These are phyloP conservation scores for Plenodomus biglobosus DNA, from an alignment of 2,329 filamentous ascomycete species.

Conservation along the genomic window DNA sequence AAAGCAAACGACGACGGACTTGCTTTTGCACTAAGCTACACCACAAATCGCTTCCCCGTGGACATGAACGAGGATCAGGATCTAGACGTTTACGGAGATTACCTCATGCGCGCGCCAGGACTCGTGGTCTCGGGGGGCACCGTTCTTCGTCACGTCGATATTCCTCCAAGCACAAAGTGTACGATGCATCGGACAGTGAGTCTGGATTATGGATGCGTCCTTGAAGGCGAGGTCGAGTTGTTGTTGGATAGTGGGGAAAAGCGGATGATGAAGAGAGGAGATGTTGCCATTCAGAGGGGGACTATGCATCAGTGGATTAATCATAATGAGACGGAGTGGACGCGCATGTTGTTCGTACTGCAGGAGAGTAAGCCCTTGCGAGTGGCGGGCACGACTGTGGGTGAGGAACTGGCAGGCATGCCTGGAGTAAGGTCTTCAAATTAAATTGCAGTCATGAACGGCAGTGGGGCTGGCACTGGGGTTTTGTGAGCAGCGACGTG, in stretches of 20 bases:
- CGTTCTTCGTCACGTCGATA: slow-evolving; percentile 49
- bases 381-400: slow-evolving; percentile 34
- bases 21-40: slow-evolving; percentile 54
- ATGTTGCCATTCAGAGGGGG: slow-evolving; percentile 44
- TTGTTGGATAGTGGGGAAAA: slow-evolving; percentile 45
- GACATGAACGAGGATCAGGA: slow-evolving; percentile 51
- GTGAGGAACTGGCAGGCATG: slow-evolving; percentile 41
- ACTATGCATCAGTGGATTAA: slow-evolving; percentile 48
- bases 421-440: slow-evolving; percentile 41
- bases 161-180: slow-evolving; percentile 37
- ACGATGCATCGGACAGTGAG: slow-evolving; percentile 47
- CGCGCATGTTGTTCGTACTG: slow-evolving; percentile 44
- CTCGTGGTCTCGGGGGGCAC: slow-evolving; percentile 53
- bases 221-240: slow-evolving; percentile 44
- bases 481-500: background rate
- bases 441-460: slow-evolving; percentile 14
- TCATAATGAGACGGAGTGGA: slow-evolving; percentile 36
- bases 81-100: slow-evolving; percentile 49
- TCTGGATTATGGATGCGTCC: slow-evolving; percentile 45
- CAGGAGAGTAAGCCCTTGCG: slow-evolving; percentile 41
- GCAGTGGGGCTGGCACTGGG: no score
- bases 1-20: slow-evolving; percentile 48
- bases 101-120: slow-evolving; percentile 51
- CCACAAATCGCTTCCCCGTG: slow-evolving; percentile 52
- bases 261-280: slow-evolving; percentile 41